Conservation (phyloP, 495 filamentous ascomycete species). For the Monascus purpureus region DNA sequence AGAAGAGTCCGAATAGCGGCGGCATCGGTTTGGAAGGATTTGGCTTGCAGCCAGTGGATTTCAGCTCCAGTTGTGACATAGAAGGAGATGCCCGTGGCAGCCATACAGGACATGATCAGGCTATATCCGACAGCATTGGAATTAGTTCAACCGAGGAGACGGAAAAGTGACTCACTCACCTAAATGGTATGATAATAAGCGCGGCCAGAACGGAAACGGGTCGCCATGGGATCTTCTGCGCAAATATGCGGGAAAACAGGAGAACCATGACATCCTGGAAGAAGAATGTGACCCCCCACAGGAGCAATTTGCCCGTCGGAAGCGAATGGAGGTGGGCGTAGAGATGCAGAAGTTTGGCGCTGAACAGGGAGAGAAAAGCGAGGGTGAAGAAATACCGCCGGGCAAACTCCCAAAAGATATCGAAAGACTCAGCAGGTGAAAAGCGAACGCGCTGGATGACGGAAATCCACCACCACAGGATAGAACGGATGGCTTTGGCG, state of each 20-base stretch:
- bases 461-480: too few relatives aligned
- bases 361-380: slow-evolving; percentile 17
- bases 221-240: slow-evolving; percentile 13
- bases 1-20: slow-evolving; percentile 22
- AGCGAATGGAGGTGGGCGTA: slow-evolving; percentile 24
- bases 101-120: slow-evolving; percentile 21
- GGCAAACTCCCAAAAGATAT: slow-evolving; percentile 18
- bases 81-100: slow-evolving; percentile 23
- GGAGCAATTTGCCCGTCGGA: slow-evolving; percentile 13
- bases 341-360: slow-evolving; percentile 23
- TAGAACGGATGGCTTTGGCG: too few relatives aligned
- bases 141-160: too few relatives aligned
- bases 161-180: too few relatives aligned
- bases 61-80: slow-evolving; percentile 23
- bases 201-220: slow-evolving; percentile 9
- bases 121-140: too few relatives aligned
- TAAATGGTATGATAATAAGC: slow-evolving; percentile 18
- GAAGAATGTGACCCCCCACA: slow-evolving; percentile 26
- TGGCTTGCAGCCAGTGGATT: slow-evolving; percentile 27
- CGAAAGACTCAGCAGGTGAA: slow-evolving; percentile 13
- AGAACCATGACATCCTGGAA: slow-evolving; percentile 25
- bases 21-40: slow-evolving; percentile 19
- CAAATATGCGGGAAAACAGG: slow-evolving; percentile 16
- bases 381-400: slow-evolving; percentile 26
- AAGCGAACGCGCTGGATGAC: too few relatives aligned